Conservation (phyloP, 345 rosid species). For the Murraya paniculata region DNA sequence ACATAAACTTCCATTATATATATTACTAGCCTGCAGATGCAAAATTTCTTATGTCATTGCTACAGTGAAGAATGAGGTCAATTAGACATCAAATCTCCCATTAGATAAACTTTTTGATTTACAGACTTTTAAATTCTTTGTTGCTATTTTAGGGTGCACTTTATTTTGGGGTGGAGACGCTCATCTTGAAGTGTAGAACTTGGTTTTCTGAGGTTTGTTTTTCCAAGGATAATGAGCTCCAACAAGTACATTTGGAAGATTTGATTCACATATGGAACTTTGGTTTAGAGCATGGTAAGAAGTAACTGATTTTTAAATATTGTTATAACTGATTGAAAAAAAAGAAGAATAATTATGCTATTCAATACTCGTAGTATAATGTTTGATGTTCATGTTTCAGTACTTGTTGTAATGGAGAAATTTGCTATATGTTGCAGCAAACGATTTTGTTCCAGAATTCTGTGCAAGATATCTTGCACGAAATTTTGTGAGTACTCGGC, state of each 20-base stretch:
- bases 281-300: conserved; percentile 56
- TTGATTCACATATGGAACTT: conserved; percentile 66
- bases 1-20: neutral
- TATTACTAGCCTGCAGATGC: neutral
- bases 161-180: conserved; percentile 62
- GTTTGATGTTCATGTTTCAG: conserved; percentile 10
- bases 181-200: conserved; percentile 43
- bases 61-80: neutral
- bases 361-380: neutral
- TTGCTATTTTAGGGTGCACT: conserved; percentile 50
- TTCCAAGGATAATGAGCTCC: conserved; percentile 27
- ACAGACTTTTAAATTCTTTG: neutral
- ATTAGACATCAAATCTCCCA: neutral
- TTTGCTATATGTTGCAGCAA: conserved; percentile 51
- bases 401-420: conserved; percentile 26
- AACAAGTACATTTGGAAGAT: conserved; percentile 44
- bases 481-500: conserved; percentile 59
- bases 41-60: neutral
- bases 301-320: conserved; percentile 7
- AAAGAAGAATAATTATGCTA: conserved; percentile 10
- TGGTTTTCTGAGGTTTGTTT: conserved; percentile 40
- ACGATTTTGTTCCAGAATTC: conserved; percentile 48
- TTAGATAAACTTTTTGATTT: neutral
- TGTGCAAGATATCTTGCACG: conserved; percentile 67
- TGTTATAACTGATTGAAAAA: neutral